A percentile compares a stretch with the other conserved stretches of the same genome.
Evolutionary conservation across 768 basidiomycete species (phyloP).

Genomic region (Boletellus emodensis): DNA sequence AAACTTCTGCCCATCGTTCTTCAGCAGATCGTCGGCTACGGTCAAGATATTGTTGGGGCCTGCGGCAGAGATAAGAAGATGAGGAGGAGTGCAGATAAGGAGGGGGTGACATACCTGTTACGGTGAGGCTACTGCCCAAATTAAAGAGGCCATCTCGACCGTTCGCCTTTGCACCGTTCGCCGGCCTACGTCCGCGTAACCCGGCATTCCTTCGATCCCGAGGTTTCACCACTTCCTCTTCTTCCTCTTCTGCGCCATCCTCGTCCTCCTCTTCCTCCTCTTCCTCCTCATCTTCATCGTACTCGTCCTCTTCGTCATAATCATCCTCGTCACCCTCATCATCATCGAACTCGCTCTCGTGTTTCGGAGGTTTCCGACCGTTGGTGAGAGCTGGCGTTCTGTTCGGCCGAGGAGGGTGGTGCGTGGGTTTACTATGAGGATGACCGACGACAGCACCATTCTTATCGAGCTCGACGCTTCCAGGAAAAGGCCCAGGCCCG

Average conservation of each 20-base stretch:
- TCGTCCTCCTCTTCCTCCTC: constrained; percentile 72
- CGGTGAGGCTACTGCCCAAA: constrained; percentile 79
- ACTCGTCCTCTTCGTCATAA: constrained; percentile 52
- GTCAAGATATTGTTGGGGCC: constrained; percentile 94
- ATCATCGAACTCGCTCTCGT: constrained; percentile 65
- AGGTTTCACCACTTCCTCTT: constrained; percentile 45
- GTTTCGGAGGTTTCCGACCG: constrained; percentile 43
- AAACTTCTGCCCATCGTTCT: constrained; percentile 99
- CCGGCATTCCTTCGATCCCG: constrained; percentile 33
- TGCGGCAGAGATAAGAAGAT: constrained; percentile 29
- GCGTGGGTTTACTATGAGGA: constrained; percentile 28
- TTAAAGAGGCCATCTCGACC: constrained; percentile 70
- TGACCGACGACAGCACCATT: constrained; percentile 65
- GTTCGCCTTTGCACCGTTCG: constrained; percentile 44
- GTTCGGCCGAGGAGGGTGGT: constrained; percentile 39
- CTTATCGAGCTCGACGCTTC: constrained; percentile 94
- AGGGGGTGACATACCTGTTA: constrained; percentile 54
- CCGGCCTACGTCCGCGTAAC: constrained; percentile 37
- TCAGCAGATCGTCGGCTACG: constrained; percentile 96
- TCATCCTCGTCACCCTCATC: constrained; percentile 57
- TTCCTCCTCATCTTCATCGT: constrained; percentile 60
- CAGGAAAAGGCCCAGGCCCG: constrained; percentile 97
- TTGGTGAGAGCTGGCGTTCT: constrained; percentile 33
- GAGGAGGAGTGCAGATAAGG: constrained; percentile 4
- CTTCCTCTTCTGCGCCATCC: constrained; percentile 60